phyloP scores from a whole-genome alignment of 2,329 filamentous ascomycete species.

The Pseudopyricularia javanii region DNA sequence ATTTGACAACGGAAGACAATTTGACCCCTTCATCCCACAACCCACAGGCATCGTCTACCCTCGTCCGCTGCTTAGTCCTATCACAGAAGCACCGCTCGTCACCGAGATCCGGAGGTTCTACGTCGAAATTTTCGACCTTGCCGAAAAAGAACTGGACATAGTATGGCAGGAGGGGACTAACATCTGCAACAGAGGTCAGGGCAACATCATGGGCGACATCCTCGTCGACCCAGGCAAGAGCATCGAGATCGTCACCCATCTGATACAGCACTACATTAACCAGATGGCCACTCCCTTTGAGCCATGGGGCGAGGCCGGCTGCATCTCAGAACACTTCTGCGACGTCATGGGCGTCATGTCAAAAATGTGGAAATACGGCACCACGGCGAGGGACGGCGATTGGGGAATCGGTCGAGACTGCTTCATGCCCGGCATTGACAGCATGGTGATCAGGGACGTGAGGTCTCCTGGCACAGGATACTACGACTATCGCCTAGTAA shows the following conservation, averaged over 20 bases:
- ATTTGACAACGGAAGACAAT: background rate
- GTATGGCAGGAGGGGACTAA: background rate
- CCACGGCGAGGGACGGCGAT: constrained; percentile 31
- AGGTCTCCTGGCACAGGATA: constrained; percentile 40
- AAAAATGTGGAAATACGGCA: constrained; percentile 36
- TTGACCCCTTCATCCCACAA: background rate
- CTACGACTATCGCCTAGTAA: constrained; percentile 34
- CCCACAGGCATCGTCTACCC: background rate
- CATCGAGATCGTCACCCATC: background rate
- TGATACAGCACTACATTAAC: constrained; percentile 33
- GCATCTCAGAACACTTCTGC: constrained; percentile 43
- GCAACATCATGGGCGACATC: background rate
- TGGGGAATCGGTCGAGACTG: constrained; percentile 43
- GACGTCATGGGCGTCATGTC: constrained; percentile 46
- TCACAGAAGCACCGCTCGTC: background rate
- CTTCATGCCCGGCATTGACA: constrained; percentile 36
- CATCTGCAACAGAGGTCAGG: background rate
- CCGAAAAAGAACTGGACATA: background rate
- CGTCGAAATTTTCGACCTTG: background rate
- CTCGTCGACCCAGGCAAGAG: background rate
- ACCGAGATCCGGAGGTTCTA: background rate
- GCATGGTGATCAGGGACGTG: constrained; percentile 39
- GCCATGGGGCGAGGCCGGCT: constrained; percentile 38
- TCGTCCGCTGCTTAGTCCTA: background rate
- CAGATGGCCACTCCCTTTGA: constrained; percentile 35